Conservation (phyloP, 305 asterid genomes). For the Rubia peregrina region DNA sequence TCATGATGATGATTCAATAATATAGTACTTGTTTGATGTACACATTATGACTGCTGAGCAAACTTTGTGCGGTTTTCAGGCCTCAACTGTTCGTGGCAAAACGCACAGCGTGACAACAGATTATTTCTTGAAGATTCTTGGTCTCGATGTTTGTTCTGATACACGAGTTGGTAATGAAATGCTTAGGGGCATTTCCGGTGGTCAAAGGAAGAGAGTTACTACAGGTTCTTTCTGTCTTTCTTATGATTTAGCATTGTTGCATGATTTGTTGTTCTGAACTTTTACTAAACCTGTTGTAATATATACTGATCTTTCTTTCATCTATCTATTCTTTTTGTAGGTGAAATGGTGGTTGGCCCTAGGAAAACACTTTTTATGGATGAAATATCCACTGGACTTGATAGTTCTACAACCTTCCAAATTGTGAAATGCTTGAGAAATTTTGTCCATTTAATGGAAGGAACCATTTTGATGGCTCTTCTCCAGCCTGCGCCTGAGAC, state of each 20-base stretch:
- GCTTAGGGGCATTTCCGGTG: slow-evolving; percentile 90
- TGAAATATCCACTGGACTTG: slow-evolving; percentile 94
- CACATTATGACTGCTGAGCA: neutral
- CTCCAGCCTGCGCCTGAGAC: slow-evolving; percentile 98
- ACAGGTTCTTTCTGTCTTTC: slow-evolving; percentile 38
- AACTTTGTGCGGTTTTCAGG: slow-evolving; percentile 33
- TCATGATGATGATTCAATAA: neutral
- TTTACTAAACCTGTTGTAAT: neutral
- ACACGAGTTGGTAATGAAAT: slow-evolving; percentile 78
- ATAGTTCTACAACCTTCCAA: slow-evolving; percentile 87
- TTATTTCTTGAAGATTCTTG: slow-evolving; percentile 75
- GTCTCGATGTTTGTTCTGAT: slow-evolving; percentile 75
- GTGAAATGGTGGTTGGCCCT: slow-evolving; percentile 95
- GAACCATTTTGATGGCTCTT: slow-evolving; percentile 80
- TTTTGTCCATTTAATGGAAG: slow-evolving; percentile 83
- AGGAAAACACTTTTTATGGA: slow-evolving; percentile 90
- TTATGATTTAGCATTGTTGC: neutral
- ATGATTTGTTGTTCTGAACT: neutral
- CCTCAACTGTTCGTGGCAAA: slow-evolving; percentile 60
- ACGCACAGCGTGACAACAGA: slow-evolving; percentile 75
- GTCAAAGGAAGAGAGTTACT: slow-evolving; percentile 84
- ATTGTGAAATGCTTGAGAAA: slow-evolving; percentile 74
- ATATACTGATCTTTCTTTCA: slow-evolving; percentile 3
- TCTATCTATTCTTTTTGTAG: slow-evolving; percentile 27
- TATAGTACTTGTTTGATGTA: neutral